A percentile compares a stretch with the other conserved stretches of the same genome.
Conservation (phyloP, 2,329 filamentous ascomycete species). For the Sordariomycetes sp. region DNA sequence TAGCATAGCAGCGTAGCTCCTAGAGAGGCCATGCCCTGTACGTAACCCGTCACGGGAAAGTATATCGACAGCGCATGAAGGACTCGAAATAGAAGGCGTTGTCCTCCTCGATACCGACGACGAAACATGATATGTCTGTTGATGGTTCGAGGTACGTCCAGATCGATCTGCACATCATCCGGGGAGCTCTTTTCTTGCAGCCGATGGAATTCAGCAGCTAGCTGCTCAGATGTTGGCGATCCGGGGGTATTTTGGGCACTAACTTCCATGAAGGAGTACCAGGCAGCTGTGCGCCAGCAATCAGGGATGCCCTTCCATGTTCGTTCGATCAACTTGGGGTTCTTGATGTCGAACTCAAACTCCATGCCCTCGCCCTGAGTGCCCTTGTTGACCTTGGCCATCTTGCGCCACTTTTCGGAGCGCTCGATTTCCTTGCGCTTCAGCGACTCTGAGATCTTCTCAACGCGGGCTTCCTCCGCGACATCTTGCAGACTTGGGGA, state of each 20-base stretch:
- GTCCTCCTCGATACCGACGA: slow-evolving; percentile 80
- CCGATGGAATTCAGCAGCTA: slow-evolving; percentile 63
- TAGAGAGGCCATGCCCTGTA: slow-evolving; percentile 94
- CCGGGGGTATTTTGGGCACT: slow-evolving; percentile 59
- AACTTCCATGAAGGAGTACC: slow-evolving; percentile 82
- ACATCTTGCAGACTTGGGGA: slow-evolving; percentile 47
- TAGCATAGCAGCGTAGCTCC: slow-evolving; percentile 92
- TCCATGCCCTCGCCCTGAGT: slow-evolving; percentile 48
- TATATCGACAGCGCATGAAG: slow-evolving; percentile 88
- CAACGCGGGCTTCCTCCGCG: slow-evolving; percentile 44
- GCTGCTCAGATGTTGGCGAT: slow-evolving; percentile 57
- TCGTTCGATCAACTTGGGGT: slow-evolving; percentile 78
- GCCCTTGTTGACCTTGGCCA: slow-evolving; percentile 49
- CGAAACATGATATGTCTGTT: slow-evolving; percentile 97
- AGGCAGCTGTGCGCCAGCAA: slow-evolving; percentile 85
- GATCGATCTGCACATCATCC: slow-evolving; percentile 93
- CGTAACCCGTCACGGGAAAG: slow-evolving; percentile 85
- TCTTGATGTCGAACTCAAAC: slow-evolving; percentile 72
- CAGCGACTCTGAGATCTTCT: slow-evolving; percentile 41
- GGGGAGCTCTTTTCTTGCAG: slow-evolving; percentile 67
- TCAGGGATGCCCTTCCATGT: slow-evolving; percentile 99
- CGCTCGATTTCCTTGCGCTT: slow-evolving; percentile 56
- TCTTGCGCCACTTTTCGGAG: slow-evolving; percentile 58
- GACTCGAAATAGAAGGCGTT: slow-evolving; percentile 84
- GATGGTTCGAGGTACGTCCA: slow-evolving; percentile 93